Evolutionary conservation across 2,329 filamentous ascomycete species (phyloP).

Genomic region (Penicillium concentricum): DNA sequence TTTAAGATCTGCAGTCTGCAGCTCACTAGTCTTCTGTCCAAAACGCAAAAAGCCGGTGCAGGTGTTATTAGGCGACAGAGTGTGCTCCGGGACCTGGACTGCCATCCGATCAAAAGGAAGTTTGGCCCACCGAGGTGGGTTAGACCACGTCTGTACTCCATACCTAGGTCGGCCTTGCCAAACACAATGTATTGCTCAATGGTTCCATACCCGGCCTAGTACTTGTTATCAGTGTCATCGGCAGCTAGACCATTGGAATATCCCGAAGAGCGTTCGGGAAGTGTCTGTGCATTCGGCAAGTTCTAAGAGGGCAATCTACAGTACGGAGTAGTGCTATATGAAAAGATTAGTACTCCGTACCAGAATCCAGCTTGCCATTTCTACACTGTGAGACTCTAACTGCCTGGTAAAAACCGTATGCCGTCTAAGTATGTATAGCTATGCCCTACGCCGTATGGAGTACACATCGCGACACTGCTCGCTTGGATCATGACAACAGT

Average conservation of each 20-base stretch:
- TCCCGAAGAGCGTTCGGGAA: conserved; percentile 38
- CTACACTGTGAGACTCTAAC: conserved; percentile 41
- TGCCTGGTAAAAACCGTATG: conserved; percentile 37
- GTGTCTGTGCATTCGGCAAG: conserved; percentile 43
- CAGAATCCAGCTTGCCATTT: conserved; percentile 43
- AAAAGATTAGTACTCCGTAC: conserved; percentile 22
- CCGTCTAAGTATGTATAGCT: conserved; percentile 33
- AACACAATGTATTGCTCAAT: conserved; percentile 46
- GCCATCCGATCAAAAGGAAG: conserved; percentile 49
- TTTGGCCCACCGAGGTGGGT: conserved; percentile 40
- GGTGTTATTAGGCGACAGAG: conserved; percentile 29
- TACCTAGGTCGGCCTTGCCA: conserved; percentile 43
- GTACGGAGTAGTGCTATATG: conserved; percentile 37
- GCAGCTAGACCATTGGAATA: conserved; percentile 35
- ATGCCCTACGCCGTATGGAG: conserved; percentile 32
- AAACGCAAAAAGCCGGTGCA: conserved; percentile 48
- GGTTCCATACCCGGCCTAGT: conserved; percentile 38
- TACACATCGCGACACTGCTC: conserved; percentile 50
- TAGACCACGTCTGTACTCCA: conserved; percentile 44
- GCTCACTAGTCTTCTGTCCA: conserved; percentile 41
- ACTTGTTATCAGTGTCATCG: conserved; percentile 28
- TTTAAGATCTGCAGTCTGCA: conserved; percentile 43
- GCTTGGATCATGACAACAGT: conserved; percentile 57
- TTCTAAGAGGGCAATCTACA: conserved; percentile 37
- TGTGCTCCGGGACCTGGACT: conserved; percentile 40